Percentiles rank a stretch among this genome's conserved stretches.
Evolutionary conservation across 768 basidiomycete genomes (phyloP).

Genomic region (Boletus patriciae): DNA sequence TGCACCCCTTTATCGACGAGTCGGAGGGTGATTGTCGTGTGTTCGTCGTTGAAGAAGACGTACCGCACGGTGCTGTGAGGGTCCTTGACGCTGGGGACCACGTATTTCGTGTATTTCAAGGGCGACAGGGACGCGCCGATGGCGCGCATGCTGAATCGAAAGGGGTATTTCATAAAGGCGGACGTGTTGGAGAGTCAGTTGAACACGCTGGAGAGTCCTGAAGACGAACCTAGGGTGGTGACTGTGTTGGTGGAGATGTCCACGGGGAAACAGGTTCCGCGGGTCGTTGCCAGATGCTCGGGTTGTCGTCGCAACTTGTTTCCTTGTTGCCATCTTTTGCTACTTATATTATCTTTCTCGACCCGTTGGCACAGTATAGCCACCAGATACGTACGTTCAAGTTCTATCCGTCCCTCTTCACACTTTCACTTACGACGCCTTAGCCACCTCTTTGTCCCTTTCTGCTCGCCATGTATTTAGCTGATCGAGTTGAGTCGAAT

Average conservation of each 20-base stretch:
- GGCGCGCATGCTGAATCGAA: constrained; percentile 62
- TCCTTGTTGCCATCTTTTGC: background rate
- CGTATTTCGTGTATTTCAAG: constrained; percentile 80
- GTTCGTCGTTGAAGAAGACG: constrained; percentile 77
- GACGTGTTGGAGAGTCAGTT: constrained; percentile 81
- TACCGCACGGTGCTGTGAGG: constrained; percentile 84
- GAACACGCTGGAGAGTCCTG: constrained; percentile 65
- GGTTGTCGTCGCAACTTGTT: background rate
- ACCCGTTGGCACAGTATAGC: background rate
- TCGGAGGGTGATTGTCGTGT: constrained; percentile 80
- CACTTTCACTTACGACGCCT: too few species aligned
- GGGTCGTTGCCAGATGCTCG: constrained; percentile 30
- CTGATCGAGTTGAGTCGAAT: too few species aligned
- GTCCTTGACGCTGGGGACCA: constrained; percentile 29
- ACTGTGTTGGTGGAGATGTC: constrained; percentile 51
- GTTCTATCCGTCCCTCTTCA: too few species aligned
- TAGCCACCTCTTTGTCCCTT: too few species aligned
- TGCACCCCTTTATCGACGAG: too few species aligned
- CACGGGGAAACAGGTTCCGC: constrained; percentile 57
- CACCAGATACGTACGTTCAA: background rate
- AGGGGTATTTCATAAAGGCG: constrained; percentile 83
- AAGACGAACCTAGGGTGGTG: constrained; percentile 66
- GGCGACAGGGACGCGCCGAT: constrained; percentile 55
- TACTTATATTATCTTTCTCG: background rate
- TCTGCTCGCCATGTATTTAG: too few species aligned